Evolutionary conservation across 495 filamentous ascomycete species (phyloP), one percentile per base, ranked within the genome.

Genomic region (Annulohypoxylon nitens): DNA sequence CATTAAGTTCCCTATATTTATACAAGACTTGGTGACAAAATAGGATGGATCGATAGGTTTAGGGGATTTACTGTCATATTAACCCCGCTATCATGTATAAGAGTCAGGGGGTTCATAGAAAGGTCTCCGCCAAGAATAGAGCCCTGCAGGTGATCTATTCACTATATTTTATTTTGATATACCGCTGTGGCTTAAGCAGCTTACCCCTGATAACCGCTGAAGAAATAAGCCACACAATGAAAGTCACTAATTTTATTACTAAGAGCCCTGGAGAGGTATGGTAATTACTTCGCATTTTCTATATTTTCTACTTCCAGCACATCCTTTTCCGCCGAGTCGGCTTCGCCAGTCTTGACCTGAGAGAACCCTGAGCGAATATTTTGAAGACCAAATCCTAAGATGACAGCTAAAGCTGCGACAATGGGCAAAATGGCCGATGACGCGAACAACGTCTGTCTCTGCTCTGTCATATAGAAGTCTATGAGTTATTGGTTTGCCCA

Each of bases 381-480:
- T 9, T 10, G 20, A 26, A 47, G 39, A 4, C 58, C 34, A 34
- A 74, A 66, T 54, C 58, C 68, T 30, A 73, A 36, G 9, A 47
- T n/a, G 26, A 69, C 51, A 20, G 73, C 66, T 10, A 74, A 23
- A 4, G 48, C 67, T 5, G 78, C 72, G 16, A 63, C 37, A 2
- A 80, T 33, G n/a, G 78, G 71, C 16, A 79, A 51, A 8, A 50
- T 59, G 11, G 72, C 73, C 48, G 71, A 80, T 2, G 71, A 58
- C 16, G 75, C 20, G 41, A 81, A 81, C 1, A 79, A 69, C 33
- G 61, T 45, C 20, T 74, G 64, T 54, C 63, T 62, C 55, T 71
- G 64, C 12, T 66, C 69, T 45, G 4, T 69, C 12, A 58, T 30
- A 30, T 30, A 30, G 5, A 37, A 26, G 26, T 14, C 12, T 23